A percentile compares a stretch with the other conserved stretches of the same genome.
Evolutionary conservation across 1,139 yeast genomes (phyloP).

Genomic region (Yueomyces sp.): DNA sequence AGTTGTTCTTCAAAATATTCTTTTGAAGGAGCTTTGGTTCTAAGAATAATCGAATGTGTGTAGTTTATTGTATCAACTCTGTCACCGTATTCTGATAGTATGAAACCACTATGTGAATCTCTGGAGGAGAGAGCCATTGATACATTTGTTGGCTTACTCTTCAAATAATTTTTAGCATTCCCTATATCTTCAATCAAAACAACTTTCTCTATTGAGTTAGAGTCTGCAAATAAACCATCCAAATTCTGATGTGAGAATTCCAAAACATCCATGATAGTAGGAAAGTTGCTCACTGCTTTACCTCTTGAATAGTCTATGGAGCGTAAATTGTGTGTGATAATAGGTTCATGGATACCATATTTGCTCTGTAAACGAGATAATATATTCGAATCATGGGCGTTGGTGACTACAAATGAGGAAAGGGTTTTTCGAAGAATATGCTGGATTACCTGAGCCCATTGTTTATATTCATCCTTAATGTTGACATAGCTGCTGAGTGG

Average conservation of each 20-base stretch:
- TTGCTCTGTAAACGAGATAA: slow-evolving; percentile 34
- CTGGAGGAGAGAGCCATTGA: slow-evolving; percentile 34
- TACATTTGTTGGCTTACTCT: slow-evolving; percentile 31
- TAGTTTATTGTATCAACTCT: slow-evolving; percentile 49
- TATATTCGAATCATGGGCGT: slow-evolving; percentile 44
- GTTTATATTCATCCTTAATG: slow-evolving; percentile 40
- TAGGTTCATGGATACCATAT: slow-evolving; percentile 15
- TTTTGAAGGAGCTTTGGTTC: slow-evolving; percentile 15
- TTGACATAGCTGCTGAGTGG: slow-evolving; percentile 62
- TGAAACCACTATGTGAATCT: slow-evolving; percentile 34
- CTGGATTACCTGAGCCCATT: slow-evolving; percentile 57
- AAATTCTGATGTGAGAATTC: slow-evolving; percentile 42
- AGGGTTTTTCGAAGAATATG: slow-evolving; percentile 35
- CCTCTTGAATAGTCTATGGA: slow-evolving; percentile 37
- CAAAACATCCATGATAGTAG: slow-evolving; percentile 49
- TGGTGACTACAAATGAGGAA: slow-evolving; percentile 56
- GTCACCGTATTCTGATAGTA: slow-evolving; percentile 31
- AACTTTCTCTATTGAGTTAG: slow-evolving; percentile 44
- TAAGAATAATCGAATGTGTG: slow-evolving; percentile 9
- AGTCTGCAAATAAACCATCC: slow-evolving; percentile 54
- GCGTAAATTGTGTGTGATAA: slow-evolving; percentile 38
- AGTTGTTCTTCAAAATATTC: slow-evolving; percentile 18
- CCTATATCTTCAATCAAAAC: slow-evolving; percentile 39
- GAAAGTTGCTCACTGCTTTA: slow-evolving; percentile 26
- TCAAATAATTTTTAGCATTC: slow-evolving; percentile 38